Conservation (phyloP, 164 flowering plant genomes). For the Brasenia schreberi region DNA sequence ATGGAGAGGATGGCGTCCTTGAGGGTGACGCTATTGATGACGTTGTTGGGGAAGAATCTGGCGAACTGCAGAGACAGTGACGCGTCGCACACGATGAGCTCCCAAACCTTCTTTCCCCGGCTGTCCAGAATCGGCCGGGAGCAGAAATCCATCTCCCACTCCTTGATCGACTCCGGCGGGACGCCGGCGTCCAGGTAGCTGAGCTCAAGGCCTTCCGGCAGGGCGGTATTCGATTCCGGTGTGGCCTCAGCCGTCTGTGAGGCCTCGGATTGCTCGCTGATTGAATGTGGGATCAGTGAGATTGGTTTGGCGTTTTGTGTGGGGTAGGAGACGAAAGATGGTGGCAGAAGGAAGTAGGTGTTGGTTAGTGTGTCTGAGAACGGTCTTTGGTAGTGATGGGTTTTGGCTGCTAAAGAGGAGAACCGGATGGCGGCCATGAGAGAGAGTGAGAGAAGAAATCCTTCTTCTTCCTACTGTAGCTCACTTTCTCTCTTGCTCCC, state of each 20-base stretch:
- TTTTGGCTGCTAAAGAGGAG: no score
- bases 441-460: no score
- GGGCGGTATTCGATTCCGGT: background rate
- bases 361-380: no score
- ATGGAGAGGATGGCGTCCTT: constrained; percentile 67
- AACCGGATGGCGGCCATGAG: no score
- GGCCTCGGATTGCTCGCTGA: background rate
- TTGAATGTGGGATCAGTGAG: background rate
- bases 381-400: no score
- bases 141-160: constrained; percentile 96
- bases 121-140: constrained; percentile 90
- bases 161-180: constrained; percentile 60
- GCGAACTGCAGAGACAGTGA: constrained; percentile 83
- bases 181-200: constrained; percentile 67
- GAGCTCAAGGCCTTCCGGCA: constrained; percentile 22
- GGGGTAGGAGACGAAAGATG: no score
- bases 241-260: background rate
- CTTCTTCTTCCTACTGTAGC: no score
- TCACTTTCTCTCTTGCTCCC: no score
- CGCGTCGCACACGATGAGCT: constrained; percentile 81
- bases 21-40: constrained; percentile 84
- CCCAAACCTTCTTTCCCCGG: constrained; percentile 96
- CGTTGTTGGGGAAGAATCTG: constrained; percentile 89
- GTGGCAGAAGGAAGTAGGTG: no score
- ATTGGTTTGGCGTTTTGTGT: no score